Evolutionary conservation across 2,329 filamentous ascomycete species (phyloP), one percentile per base, ranked within the genome.

Genomic region (Cladosporium sphaerospermum): DNA sequence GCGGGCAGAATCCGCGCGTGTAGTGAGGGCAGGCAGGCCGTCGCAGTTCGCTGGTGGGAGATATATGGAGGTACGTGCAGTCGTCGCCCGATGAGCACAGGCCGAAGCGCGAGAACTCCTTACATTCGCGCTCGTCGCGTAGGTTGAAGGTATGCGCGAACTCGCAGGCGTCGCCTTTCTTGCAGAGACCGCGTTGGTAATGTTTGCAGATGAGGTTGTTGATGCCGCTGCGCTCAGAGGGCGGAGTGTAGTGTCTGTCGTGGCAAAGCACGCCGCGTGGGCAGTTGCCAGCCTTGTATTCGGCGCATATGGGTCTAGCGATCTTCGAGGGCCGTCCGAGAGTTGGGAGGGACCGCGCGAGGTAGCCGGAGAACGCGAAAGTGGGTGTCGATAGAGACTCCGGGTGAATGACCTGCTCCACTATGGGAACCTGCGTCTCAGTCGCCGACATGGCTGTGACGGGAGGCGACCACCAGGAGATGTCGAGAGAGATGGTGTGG

Each of bases 61-160:
- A 90, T 87, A 69, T 62, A 56, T 71, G 68, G 1, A 70, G 58
- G 48, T 68, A 70, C 18, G 67, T 69, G 67, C 93, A 99, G 73
- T 99, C 93, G 71, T 97, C 92, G 61, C 92, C 93, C 73, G 96
- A 96, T 58, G 88, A 89, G 74, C 93, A 99, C 70, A 95, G 96
- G 53, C 89, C 89, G 67, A 93, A 95, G 56, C 90, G 82, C 54
- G 90, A 85, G 73, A 92, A 97, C 72, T 96, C 95, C 67, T 95
- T 95, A 75, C 93, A 99, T 75, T 97, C 93, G 58, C 93, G 91
- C 89, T 97, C 97, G 71, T 93, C 91, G 59, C 93, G 85, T 62
- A 99, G 81, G 73, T 99, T 97, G 77, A 96, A 99, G 73, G 97
- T 93, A 78, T 99, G 93, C 45, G 97, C 78, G 66, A 97, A 99